Percentiles rank a stretch among this genome's conserved stretches.
Conservation (phyloP, 805 yeast species). For the Wickerhamomyces alni region DNA sequence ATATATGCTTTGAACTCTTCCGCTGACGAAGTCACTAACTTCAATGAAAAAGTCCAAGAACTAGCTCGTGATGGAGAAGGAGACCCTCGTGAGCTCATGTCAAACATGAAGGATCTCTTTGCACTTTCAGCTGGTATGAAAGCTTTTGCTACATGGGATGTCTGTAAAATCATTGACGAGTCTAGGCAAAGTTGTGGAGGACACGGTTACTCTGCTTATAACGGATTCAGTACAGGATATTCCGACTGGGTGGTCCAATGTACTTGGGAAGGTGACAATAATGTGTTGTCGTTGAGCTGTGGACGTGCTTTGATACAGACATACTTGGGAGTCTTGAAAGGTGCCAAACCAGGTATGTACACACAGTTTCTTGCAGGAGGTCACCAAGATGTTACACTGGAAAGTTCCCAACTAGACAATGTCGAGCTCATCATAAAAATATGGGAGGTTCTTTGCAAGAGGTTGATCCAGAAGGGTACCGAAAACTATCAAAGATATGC, state of each 20-base stretch:
- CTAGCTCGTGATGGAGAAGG: constrained; percentile 29
- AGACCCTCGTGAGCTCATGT: constrained; percentile 44
- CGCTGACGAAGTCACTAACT: constrained; percentile 41
- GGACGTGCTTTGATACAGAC: constrained; percentile 60
- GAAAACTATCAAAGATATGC: constrained; percentile 8
- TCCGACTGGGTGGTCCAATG: constrained; percentile 94
- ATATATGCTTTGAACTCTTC: constrained; percentile 67
- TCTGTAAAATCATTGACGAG: constrained; percentile 74
- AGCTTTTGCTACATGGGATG: constrained; percentile 85
- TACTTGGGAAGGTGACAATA: constrained; percentile 98
- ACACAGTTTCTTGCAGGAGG: constrained; percentile 22
- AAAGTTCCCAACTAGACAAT: constrained; percentile 17
- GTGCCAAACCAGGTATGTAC: constrained; percentile 23
- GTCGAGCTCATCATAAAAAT: constrained; percentile 14
- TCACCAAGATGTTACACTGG: constrained; percentile 2
- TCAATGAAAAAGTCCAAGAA: constrained; percentile 37
- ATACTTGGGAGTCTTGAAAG: constrained; percentile 28
- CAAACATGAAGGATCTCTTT: constrained; percentile 68
- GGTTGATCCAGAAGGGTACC: constrained; percentile 13
- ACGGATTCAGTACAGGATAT: constrained; percentile 82
- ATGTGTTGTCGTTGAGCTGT: constrained; percentile 70
- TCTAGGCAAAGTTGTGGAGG: constrained; percentile 94
- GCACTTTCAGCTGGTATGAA: constrained; percentile 84
- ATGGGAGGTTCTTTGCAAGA: constrained; percentile 28
- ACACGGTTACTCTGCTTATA: constrained; percentile 86